phyloP scores from a whole-genome alignment of 495 filamentous ascomycete species.

The Monascus purpureus region DNA sequence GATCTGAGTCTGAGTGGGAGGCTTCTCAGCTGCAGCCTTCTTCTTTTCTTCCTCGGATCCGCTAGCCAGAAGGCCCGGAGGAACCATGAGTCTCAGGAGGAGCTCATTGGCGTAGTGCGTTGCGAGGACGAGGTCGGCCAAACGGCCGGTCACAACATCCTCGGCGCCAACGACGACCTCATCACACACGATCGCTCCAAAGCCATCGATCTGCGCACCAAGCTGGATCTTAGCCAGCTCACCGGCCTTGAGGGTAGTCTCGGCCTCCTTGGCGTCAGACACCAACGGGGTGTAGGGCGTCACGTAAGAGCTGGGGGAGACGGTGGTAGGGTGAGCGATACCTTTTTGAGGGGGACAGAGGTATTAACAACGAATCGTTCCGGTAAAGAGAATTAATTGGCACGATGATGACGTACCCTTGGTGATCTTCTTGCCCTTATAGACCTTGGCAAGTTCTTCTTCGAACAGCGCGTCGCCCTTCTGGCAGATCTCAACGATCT shows the following conservation, averaged over 20 bases:
- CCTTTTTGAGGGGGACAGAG: slow-evolving; percentile 31
- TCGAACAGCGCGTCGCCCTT: slow-evolving; percentile 89
- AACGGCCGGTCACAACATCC: slow-evolving; percentile 50
- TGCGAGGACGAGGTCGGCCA: slow-evolving; percentile 79
- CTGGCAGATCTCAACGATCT: slow-evolving; percentile 86
- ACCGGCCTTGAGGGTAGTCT: slow-evolving; percentile 58
- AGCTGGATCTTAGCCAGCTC: slow-evolving; percentile 94
- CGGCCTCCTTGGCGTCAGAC: slow-evolving; percentile 73
- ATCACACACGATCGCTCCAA: slow-evolving; percentile 92
- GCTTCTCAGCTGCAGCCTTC: slow-evolving; percentile 70
- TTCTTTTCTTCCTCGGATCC: slow-evolving; percentile 89
- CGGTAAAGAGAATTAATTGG: neutral
- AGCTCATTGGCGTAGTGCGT: slow-evolving; percentile 94
- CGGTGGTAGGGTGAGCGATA: slow-evolving; percentile 84
- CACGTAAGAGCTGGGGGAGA: slow-evolving; percentile 87
- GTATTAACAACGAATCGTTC: neutral
- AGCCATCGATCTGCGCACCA: slow-evolving; percentile 94
- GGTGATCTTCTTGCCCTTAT: slow-evolving; percentile 89
- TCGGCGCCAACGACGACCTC: slow-evolving; percentile 56
- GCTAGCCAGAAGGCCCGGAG: slow-evolving; percentile 66
- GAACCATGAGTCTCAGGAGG: slow-evolving; percentile 77
- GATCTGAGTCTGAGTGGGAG: slow-evolving; percentile 71
- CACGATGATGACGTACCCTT: slow-evolving; percentile 50
- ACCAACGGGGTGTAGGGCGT: slow-evolving; percentile 91
- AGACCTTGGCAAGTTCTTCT: slow-evolving; percentile 88